These are phyloP conservation scores for Turnera subulata DNA, from an alignment of 345 rosid species.

Conservation along the genomic window DNA sequence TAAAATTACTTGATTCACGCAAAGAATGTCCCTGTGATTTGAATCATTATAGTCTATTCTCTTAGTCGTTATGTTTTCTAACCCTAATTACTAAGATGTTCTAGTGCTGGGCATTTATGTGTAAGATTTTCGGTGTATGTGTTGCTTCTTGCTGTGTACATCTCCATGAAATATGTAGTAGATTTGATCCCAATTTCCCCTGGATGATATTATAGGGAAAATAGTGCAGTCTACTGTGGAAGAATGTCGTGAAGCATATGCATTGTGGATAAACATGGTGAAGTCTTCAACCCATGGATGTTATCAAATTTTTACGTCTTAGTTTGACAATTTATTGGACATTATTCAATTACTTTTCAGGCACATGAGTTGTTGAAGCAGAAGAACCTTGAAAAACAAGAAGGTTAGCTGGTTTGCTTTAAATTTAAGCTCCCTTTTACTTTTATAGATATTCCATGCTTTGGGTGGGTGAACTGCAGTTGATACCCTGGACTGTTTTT, in stretches of 20 bases:
- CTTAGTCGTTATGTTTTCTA: neutral
- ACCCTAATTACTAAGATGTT: neutral
- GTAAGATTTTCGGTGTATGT: neutral
- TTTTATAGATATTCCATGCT: neutral
- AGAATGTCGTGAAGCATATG: constrained; percentile 83
- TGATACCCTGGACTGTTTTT: neutral
- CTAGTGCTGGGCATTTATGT: too few relatives aligned
- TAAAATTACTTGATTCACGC: too few relatives aligned
- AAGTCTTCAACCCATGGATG: neutral
- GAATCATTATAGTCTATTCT: neutral
- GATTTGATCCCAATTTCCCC: constrained; percentile 8
- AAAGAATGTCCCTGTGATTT: neutral
- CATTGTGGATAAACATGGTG: constrained; percentile 72
- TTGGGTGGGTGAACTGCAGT: neutral
- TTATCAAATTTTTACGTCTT: constrained; percentile 1
- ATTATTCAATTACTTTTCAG: constrained; percentile 37
- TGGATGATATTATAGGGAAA: constrained; percentile 49
- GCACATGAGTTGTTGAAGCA: constrained; percentile 68
- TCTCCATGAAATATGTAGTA: neutral
- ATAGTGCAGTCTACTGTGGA: constrained; percentile 88
- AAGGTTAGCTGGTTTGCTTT: constrained; percentile 32
- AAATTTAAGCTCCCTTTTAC: constrained; percentile 1
- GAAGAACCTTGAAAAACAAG: constrained; percentile 55
- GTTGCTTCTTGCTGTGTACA: neutral
- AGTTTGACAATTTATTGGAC: neutral